Base-by-base conservation (phyloP, 2,329 filamentous ascomycete genomes). In the Aureobasidium sp. region DNA sequence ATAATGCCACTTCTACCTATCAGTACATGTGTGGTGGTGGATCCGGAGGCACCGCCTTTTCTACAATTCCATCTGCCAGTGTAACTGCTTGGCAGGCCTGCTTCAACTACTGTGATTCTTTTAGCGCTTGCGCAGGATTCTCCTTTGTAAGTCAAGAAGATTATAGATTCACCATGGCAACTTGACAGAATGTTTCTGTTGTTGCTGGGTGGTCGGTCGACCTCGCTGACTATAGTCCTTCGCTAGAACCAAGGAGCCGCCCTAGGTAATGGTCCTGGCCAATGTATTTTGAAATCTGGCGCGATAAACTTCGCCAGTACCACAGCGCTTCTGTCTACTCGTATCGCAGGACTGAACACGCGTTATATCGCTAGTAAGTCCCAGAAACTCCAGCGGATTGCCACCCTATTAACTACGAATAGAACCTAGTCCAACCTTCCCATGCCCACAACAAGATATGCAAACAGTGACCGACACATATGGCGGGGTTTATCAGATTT, bases 401-500 rank as follows among this genome's bases (percentile, higher is more conserved):
- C 29, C 8, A 8, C 8, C 29, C 9, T 1, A 10, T 9, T 34
- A 2, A 34, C 2, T 0, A 34, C 32, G 32, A 10, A 34, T 9
- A 34, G 32, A 10, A 10, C 32, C 32, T 9, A 34, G 32, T 10
- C 32, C 32, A 9, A 34, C 32, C 6, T 34, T 34, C 9, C 10
- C 32, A 12, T 34, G 32, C 12, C 32, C 32, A 9, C 32, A 34
- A 34, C 32, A 34, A 34, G 32, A 34, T 10, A 2, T 3, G 9
- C 32, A 34, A 10, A 34, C 32, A 10, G 6, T 34, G 32, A 34
- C 32, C 32, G 32, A 34, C 32, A 34, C 32, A 10, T 34, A 34
- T 10, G 32, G 44, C 23, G 23, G 32, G 17, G 42, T 46, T 29
- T 66, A 66, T 39, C 17, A 42, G 5, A 29, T 66, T 10, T 15